Conservation (phyloP, 768 basidiomycete species). For the Leccinellum rugosiceps region DNA sequence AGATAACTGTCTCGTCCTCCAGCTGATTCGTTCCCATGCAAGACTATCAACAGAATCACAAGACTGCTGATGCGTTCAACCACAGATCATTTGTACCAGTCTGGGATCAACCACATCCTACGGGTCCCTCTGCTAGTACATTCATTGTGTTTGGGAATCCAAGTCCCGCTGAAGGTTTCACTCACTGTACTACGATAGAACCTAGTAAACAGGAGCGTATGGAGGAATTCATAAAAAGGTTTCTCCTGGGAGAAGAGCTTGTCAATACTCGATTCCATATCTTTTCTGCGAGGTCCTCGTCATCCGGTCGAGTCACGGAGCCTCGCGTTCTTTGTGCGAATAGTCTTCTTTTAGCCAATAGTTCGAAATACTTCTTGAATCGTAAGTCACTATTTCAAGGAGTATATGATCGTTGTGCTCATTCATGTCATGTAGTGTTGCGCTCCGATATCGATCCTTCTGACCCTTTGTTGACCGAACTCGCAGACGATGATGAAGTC, state of each 20-base stretch:
- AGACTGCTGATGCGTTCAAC: too few relatives aligned
- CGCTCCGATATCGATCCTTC: conserved; percentile 2
- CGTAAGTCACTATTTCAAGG: conserved; percentile 11
- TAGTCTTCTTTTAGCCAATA: conserved; percentile 23
- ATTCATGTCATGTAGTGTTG: conserved; percentile 6
- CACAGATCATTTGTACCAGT: too few relatives aligned
- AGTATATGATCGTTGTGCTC: neutral
- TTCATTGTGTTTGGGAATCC: neutral
- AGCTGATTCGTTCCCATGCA: too few relatives aligned
- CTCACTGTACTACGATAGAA: neutral
- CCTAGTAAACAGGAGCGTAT: conserved; percentile 9
- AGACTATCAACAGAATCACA: too few relatives aligned
- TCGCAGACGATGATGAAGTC: conserved; percentile 7
- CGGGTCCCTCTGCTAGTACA: too few relatives aligned
- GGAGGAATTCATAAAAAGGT: conserved; percentile 22
- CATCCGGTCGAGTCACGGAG: conserved; percentile 6
- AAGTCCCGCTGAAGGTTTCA: too few relatives aligned
- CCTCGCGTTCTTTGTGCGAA: conserved; percentile 30
- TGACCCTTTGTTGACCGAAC: conserved; percentile 12
- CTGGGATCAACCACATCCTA: too few relatives aligned
- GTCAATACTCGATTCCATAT: conserved; percentile 32
- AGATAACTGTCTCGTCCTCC: too few relatives aligned
- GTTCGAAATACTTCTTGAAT: conserved; percentile 25
- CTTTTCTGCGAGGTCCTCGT: conserved; percentile 15
- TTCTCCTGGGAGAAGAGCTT: conserved; percentile 27